Conservation (phyloP, 345 rosid species). For the Nasturtium officinale region DNA sequence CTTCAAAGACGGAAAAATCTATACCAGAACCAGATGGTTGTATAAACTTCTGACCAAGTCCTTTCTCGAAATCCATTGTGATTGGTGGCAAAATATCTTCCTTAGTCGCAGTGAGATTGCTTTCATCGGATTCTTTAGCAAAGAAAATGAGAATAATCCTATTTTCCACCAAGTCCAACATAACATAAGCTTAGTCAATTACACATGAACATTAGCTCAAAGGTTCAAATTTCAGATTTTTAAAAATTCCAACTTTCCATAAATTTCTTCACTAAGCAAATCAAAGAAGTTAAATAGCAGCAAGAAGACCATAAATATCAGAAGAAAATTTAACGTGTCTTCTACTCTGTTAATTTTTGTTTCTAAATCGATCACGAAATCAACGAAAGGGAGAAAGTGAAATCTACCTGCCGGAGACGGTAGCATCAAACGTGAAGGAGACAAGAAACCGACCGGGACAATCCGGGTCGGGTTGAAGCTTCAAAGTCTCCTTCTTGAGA, state of each 20-base stretch:
- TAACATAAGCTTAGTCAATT: not conserved
- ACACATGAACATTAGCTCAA: not conserved
- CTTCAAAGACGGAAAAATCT: conserved; percentile 66
- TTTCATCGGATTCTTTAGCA: conserved; percentile 74
- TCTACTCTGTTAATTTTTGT: conserved; percentile 10
- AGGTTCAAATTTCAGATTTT: not conserved
- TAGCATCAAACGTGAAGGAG: conserved; percentile 88
- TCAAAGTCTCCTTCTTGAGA: conserved; percentile 75
- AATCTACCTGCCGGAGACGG: conserved; percentile 73
- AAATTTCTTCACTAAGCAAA: not conserved
- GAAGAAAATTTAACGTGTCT: conserved; percentile 22
- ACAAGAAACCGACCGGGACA: conserved; percentile 66
- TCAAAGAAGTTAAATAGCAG: conserved; percentile 7
- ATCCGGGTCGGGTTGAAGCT: conserved; percentile 61
- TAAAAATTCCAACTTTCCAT: not conserved
- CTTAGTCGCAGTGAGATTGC: conserved; percentile 62
- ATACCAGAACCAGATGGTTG: conserved; percentile 82
- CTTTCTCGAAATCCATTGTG: conserved; percentile 63
- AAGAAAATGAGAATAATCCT: conserved; percentile 80
- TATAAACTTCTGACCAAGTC: conserved; percentile 83
- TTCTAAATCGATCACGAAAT: conserved; percentile 14
- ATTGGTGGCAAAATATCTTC: conserved; percentile 62
- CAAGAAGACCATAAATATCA: not conserved
- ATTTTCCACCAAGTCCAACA: conserved; percentile 32
- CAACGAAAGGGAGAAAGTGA: conserved; percentile 2